Percentiles rank a stretch among this genome's conserved stretches.
phyloP scores from a whole-genome alignment of 2,329 filamentous ascomycete genomes.

The Arthrinium phaeospermum region DNA sequence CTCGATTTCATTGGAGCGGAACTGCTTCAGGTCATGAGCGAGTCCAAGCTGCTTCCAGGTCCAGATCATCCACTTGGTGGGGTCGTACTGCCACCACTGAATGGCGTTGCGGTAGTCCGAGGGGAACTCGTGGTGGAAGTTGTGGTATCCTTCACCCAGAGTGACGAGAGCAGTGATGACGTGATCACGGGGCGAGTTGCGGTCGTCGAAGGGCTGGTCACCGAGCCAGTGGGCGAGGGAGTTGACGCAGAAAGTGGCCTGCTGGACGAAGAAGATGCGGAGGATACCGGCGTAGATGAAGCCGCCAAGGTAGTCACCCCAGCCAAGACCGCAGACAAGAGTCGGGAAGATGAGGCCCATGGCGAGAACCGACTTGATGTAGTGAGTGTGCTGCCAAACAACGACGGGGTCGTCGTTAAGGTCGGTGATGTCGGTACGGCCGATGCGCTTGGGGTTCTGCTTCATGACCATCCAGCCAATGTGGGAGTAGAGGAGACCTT shows the following conservation, averaged over 20 bases:
- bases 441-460: slow-evolving; percentile 58
- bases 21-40: slow-evolving; percentile 71
- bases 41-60: slow-evolving; percentile 70
- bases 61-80: slow-evolving; percentile 75
- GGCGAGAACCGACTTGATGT: slow-evolving; percentile 51
- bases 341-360: slow-evolving; percentile 55
- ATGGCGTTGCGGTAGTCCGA: slow-evolving; percentile 75
- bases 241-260: slow-evolving; percentile 60
- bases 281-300: slow-evolving; percentile 58
- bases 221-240: slow-evolving; percentile 59
- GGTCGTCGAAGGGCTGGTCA: slow-evolving; percentile 74
- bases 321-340: slow-evolving; percentile 52
- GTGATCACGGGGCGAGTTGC: slow-evolving; percentile 72
- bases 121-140: slow-evolving; percentile 77
- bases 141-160: slow-evolving; percentile 74
- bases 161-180: slow-evolving; percentile 71
- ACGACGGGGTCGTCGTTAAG: slow-evolving; percentile 56
- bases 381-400: slow-evolving; percentile 55
- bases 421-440: slow-evolving; percentile 56
- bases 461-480: slow-evolving; percentile 60
- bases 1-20: slow-evolving; percentile 71
- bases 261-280: slow-evolving; percentile 57
- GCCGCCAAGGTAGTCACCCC: slow-evolving; percentile 55
- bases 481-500: slow-evolving; percentile 56
- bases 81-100: slow-evolving; percentile 73